These are phyloP conservation scores for Colletotrichum orchidophilum DNA, from an alignment of 2,329 filamentous ascomycete genomes.

Conservation along the genomic window DNA sequence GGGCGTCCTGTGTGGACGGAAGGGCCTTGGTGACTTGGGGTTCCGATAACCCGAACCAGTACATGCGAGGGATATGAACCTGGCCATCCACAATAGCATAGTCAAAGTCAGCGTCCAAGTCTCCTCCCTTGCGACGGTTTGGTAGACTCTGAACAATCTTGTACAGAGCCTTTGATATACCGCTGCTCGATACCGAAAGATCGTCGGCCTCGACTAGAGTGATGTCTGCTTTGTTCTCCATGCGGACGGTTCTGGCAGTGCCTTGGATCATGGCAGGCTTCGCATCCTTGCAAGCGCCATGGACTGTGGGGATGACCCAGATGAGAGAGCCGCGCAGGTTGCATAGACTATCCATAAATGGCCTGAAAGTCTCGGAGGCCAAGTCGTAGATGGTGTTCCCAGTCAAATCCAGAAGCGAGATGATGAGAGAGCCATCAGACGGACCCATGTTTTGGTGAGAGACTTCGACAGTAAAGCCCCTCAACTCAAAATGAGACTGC, in stretches of 20 bases:
- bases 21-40: conserved; percentile 34
- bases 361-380: conserved; percentile 28
- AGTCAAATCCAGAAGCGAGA: conserved; percentile 40
- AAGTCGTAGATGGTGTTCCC: conserved; percentile 39
- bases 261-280: conserved; percentile 42
- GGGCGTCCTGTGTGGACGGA: conserved; percentile 38
- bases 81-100: conserved; percentile 41
- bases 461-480: not conserved
- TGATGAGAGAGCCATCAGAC: not conserved
- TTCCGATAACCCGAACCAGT: conserved; percentile 24
- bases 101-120: conserved; percentile 42
- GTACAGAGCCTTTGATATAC: not conserved
- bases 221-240: conserved; percentile 40
- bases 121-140: conserved; percentile 6
- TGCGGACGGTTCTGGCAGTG: conserved; percentile 40
- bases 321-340: conserved; percentile 35
- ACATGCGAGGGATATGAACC: conserved; percentile 38
- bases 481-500: not conserved
- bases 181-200: not conserved
- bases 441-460: not conserved
- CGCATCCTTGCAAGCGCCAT: conserved; percentile 40
- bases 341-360: conserved; percentile 24
- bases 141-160: conserved; percentile 15
- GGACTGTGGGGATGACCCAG: conserved; percentile 43
- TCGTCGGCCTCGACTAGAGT: conserved; percentile 15